phyloP scores from a whole-genome alignment of 1,284 basidiomycete species.

The Ustilago curta region DNA sequence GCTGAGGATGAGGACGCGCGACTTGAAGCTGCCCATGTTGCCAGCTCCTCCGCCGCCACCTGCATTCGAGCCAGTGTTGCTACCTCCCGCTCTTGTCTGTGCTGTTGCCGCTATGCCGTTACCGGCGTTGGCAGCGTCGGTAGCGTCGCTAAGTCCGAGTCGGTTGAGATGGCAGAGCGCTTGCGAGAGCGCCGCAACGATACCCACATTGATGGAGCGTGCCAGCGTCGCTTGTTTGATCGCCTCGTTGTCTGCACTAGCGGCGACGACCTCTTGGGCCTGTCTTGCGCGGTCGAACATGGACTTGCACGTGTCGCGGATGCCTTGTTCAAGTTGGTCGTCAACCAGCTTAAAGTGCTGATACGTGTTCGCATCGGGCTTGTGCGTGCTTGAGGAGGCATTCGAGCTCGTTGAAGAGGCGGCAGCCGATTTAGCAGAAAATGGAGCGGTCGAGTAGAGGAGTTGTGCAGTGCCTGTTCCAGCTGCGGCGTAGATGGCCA shows the following conservation, averaged over 20 bases:
- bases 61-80: conserved; percentile 8
- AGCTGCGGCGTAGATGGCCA: conserved; percentile 90
- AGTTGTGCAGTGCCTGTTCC: conserved; percentile 48
- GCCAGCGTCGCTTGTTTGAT: conserved; percentile 31
- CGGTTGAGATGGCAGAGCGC: conserved; percentile 55
- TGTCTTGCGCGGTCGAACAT: conserved; percentile 43
- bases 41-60: conserved; percentile 11
- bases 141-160: conserved; percentile 33
- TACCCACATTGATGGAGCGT: conserved; percentile 42
- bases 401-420: conserved; percentile 9
- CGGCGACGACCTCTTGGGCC: conserved; percentile 19
- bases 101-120: conserved; percentile 28
- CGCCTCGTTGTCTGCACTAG: conserved; percentile 22
- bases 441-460: conserved; percentile 54
- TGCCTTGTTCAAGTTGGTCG: conserved; percentile 55
- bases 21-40: conserved; percentile 44
- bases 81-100: conserved; percentile 34
- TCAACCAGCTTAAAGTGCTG: conserved; percentile 63
- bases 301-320: conserved; percentile 34
- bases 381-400: conserved; percentile 18
- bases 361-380: conserved; percentile 63
- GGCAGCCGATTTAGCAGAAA: conserved; percentile 24
- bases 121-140: conserved; percentile 29
- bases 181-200: conserved; percentile 53
- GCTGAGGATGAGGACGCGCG: conserved; percentile 86